Evolutionary conservation across 306 rosid genomes (phyloP), one percentile per base, ranked within the genome.

Genomic region (Heteromeles arbutifolia): DNA sequence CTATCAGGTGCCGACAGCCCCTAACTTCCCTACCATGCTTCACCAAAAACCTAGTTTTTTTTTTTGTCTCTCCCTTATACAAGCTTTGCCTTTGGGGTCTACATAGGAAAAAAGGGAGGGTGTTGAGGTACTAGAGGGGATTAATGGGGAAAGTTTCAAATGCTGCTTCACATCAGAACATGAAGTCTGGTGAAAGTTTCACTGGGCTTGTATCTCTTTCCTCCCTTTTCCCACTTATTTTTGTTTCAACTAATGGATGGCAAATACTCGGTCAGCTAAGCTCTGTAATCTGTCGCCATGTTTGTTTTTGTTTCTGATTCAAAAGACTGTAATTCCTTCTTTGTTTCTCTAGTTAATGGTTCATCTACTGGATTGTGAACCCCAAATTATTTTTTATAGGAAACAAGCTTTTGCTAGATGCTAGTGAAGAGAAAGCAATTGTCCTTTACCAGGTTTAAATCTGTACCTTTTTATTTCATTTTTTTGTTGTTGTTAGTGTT

Each of bases 401-500:
- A 56, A 74, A 76, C 87, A 92, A 82, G 84, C 73, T 77, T 71
- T 78, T 83, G 54, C 84, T 72, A 62, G 98, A 92, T 80, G 65
- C 77, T 45, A 84, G 90, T 59, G 96, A 96, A 78, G 99, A 96
- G 86, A 92, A 84, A 85, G 96, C 98, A 58, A 92, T 96, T 79
- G 93, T 96, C 67, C 90, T 96, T 59, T 96, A 89, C 80, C 82
- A 85, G 97, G 99, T 96, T 79, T 68, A 86, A 71, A 4, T 79
- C 18, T 65, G 58, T 74, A 31, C 75, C 62, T 73, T 66, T 28
- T 73, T 74, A 26, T 70, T 53, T 22, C 39, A 45, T 74, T 43
- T 41, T 28, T 65, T 65, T 2, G 34, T 54, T 52, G 14, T 56
- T 34, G 21, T 24, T 67, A 50, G 52, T 70, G 72, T 64, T 13